These are phyloP conservation scores for Diaporthe sp. DNA, from an alignment of 2,329 filamentous ascomycete species.

Conservation along the genomic window DNA sequence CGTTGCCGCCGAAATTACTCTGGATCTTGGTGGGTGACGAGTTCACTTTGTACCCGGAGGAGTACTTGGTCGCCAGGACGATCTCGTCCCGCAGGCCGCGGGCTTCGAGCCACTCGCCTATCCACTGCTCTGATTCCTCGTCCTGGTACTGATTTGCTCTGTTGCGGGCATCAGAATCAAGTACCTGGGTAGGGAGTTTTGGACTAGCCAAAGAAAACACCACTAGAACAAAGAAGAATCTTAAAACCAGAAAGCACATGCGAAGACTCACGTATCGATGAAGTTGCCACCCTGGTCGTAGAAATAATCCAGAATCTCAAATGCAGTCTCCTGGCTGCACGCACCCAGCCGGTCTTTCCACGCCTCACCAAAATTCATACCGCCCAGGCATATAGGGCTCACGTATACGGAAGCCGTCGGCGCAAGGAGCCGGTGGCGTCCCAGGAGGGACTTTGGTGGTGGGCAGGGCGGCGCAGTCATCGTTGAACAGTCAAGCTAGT, in stretches of 20 bases:
- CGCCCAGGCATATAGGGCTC: slow-evolving; percentile 74
- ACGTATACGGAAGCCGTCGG: slow-evolving; percentile 76
- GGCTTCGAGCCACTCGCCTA: slow-evolving; percentile 79
- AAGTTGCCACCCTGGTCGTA: slow-evolving; percentile 77
- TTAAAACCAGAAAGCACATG: too few species aligned
- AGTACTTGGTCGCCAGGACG: slow-evolving; percentile 78
- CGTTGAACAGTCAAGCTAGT: neutral
- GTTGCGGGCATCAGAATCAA: neutral
- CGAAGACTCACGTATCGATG: slow-evolving; percentile 68
- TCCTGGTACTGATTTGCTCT: slow-evolving; percentile 75
- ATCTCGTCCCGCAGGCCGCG: slow-evolving; percentile 76
- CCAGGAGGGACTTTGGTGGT: slow-evolving; percentile 71
- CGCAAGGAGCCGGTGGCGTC: slow-evolving; percentile 75
- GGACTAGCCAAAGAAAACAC: neutral
- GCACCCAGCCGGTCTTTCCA: slow-evolving; percentile 70
- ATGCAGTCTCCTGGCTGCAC: slow-evolving; percentile 73
- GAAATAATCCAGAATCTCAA: slow-evolving; percentile 77
- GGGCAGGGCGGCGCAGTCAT: slow-evolving; percentile 46
- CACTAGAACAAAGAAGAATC: too few species aligned
- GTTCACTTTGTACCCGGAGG: slow-evolving; percentile 66
- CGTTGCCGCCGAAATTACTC: slow-evolving; percentile 71
- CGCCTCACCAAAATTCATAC: slow-evolving; percentile 69
- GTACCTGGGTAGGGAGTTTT: neutral
- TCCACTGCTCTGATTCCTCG: slow-evolving; percentile 72
- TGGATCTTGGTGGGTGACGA: slow-evolving; percentile 42